Conservation (phyloP, 495 filamentous ascomycete genomes). For the Trichoderma reesei region DNA sequence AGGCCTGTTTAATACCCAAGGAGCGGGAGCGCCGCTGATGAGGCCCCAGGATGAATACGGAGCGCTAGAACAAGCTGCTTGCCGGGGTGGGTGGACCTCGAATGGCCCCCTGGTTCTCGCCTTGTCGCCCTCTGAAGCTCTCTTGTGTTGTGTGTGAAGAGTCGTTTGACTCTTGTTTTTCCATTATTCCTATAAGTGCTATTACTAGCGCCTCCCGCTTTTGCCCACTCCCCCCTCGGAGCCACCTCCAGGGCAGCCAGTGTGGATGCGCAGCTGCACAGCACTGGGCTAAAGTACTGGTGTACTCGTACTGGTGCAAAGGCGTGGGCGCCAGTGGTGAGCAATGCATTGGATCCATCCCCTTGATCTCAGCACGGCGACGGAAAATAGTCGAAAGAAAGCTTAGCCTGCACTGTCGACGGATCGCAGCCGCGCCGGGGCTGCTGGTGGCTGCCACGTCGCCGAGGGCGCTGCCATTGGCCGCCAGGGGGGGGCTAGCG, state of each 20-base stretch:
- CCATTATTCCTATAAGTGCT: no score
- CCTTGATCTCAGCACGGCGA: no score
- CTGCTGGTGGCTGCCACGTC: not conserved
- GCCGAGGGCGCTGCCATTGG: not conserved
- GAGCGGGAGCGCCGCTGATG: not conserved
- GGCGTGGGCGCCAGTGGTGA: not conserved
- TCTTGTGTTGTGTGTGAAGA: no score
- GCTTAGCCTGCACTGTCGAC: not conserved
- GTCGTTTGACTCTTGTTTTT: no score
- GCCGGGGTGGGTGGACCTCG: not conserved
- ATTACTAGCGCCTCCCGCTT: no score
- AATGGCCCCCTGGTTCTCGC: not conserved
- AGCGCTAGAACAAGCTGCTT: not conserved
- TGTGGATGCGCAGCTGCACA: not conserved
- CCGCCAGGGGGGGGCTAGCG: not conserved
- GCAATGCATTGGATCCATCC: not conserved
- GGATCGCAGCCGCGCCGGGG: slow-evolving; percentile 4
- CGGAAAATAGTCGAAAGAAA: no score
- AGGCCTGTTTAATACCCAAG: not conserved
- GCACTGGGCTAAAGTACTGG: no score
- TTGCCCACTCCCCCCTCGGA: no score
- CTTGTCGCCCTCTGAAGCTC: not conserved
- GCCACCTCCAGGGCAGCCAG: not conserved
- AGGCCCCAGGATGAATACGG: slow-evolving; percentile 4
- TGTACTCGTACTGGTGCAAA: not conserved